phyloP scores from a whole-genome alignment of 177 flowering plant genomes.

The Vitis hybrid region DNA sequence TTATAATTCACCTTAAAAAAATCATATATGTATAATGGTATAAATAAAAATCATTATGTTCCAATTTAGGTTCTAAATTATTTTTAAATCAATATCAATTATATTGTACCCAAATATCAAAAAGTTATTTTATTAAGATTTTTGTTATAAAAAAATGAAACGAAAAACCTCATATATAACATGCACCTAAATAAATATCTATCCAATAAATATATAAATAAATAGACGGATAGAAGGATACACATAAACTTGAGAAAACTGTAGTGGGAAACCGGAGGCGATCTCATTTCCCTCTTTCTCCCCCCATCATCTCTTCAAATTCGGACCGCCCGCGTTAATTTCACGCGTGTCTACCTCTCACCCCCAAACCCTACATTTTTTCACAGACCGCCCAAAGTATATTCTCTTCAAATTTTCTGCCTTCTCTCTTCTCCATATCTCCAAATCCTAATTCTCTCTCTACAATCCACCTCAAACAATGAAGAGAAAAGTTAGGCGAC shows the following conservation, averaged over 20 bases:
- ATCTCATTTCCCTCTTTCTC: neutral
- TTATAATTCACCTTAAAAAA: neutral
- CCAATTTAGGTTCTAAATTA: too few relatives aligned
- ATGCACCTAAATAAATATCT: too few relatives aligned
- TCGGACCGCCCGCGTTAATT: slow-evolving; percentile 8
- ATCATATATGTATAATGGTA: too few relatives aligned
- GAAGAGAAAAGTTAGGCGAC: slow-evolving; percentile 45
- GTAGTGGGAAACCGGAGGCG: neutral
- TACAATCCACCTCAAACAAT: neutral
- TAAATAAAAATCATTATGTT: too few relatives aligned
- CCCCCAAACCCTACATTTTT: slow-evolving; percentile 3
- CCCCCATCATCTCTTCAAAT: slow-evolving; percentile 4
- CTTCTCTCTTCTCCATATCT: slow-evolving; percentile 6
- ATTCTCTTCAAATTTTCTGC: neutral
- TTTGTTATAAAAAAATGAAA: too few relatives aligned
- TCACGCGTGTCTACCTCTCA: slow-evolving; percentile 12
- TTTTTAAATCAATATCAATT: too few relatives aligned
- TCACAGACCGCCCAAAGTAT: neutral
- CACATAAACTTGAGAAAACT: too few relatives aligned
- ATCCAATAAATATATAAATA: too few relatives aligned
- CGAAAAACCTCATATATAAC: too few relatives aligned
- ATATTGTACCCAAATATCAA: too few relatives aligned
- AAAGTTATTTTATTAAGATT: too few relatives aligned
- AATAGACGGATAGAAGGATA: too few relatives aligned
- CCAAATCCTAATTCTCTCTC: neutral